Conservation (phyloP, 345 rosid species). For the Acer campestre region DNA sequence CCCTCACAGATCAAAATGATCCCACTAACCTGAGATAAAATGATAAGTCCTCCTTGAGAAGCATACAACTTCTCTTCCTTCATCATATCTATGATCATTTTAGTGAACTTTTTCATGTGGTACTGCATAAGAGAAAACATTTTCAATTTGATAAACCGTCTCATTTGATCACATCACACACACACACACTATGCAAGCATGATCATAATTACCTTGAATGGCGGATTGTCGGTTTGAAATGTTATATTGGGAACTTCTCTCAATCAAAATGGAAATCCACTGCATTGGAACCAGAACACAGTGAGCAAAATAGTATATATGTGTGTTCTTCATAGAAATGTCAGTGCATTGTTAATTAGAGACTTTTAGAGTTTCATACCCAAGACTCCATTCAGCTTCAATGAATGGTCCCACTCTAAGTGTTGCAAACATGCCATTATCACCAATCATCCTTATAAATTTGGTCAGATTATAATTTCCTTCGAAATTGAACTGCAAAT, state of each 20-base stretch:
- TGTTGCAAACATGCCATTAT: conserved; percentile 46
- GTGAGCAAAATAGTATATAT: not conserved
- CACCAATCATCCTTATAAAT: conserved; percentile 41
- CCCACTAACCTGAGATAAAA: conserved; percentile 44
- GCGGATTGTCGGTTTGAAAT: conserved; percentile 48
- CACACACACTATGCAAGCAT: not conserved
- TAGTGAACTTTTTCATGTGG: conserved; percentile 43
- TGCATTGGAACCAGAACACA: not conserved
- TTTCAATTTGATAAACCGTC: not conserved
- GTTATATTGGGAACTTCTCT: conserved; percentile 45
- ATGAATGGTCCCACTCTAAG: conserved; percentile 59
- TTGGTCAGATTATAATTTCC: conserved; percentile 46
- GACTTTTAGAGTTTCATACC: conserved; percentile 28
- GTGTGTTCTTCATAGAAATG: not conserved
- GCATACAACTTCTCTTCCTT: conserved; percentile 44
- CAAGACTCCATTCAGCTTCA: conserved; percentile 61
- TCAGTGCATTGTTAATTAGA: not conserved
- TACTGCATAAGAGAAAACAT: conserved; percentile 25
- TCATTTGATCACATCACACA: not conserved
- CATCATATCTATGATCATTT: conserved; percentile 36
- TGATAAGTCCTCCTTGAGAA: conserved; percentile 56
- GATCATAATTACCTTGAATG: conserved; percentile 42
- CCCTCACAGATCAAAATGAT: not conserved
- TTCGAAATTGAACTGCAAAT: conserved; percentile 39
- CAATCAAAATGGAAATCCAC: conserved; percentile 62